Evolutionary conservation across 345 rosid species (phyloP), one percentile per base, ranked within the genome.

Genomic region (Citrus mangshanensis): DNA sequence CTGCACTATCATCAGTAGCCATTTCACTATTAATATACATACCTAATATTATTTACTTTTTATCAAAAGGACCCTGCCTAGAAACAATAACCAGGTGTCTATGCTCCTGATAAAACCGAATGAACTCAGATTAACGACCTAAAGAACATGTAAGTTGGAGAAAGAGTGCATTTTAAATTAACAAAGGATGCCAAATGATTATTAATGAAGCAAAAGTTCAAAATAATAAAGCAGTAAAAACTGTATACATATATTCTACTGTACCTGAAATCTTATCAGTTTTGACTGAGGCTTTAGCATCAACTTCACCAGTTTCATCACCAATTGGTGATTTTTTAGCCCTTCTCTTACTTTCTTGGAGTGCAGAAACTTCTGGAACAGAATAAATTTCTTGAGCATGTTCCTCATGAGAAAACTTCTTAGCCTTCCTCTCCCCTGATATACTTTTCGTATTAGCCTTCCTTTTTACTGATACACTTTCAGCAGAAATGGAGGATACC

Each of bases 261-360:
- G 73, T 79, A 88, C 91, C 87, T 81, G 79, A 25, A 65, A 63
- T 62, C 80, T 81, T 76, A 76, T 79, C 84, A n/a, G 84, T 77
- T 82, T 75, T 81, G n/a, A 72, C 24, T 65, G 51, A 64, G 22
- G 71, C 40, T 75, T 76, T 37, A 51, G 77, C 21, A 82, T 85
- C 87, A 38, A 80, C 78, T 74, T 84, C 76, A 69, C 68, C 68
- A 22, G 18, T 70, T 79, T 80, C 40, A 54, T 73, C 75, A 34
- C 74, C 77, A 56, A 22, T 56, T 19, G 75, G 70, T 13, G 85
- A 80, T 74, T 82, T 82, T 72, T 89, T 90, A 64, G 72, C 83
- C 71, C 79, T 85, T 80, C 74, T 89, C 83, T 73, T 87, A 69
- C 77, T 82, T 74, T 68, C 78, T 68, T 79, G 80, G 74, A 68